These are phyloP conservation scores for Oehlia diaphana DNA, from an alignment of 192 early-diverging fungal species.

Conservation along the genomic window DNA sequence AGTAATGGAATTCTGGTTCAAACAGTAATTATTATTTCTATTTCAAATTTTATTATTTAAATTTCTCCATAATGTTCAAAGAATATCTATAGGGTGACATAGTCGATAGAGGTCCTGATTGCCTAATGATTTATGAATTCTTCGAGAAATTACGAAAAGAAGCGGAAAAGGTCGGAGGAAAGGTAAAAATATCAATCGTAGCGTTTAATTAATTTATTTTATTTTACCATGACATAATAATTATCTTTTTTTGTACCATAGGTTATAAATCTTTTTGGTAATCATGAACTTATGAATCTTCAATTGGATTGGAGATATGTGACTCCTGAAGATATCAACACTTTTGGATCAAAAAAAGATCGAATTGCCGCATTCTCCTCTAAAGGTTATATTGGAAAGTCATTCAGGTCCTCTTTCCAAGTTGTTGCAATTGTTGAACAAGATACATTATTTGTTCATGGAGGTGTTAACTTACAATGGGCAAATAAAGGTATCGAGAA, in stretches of 20 bases:
- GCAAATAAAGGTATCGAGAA: background rate
- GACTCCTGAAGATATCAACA: constrained; percentile 33
- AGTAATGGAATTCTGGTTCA: constrained; percentile 60
- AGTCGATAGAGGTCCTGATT: constrained; percentile 73
- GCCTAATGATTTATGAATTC: constrained; percentile 65
- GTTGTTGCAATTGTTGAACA: background rate
- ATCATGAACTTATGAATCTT: constrained; percentile 44
- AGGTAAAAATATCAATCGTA: constrained; percentile 32
- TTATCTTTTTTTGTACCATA: background rate
- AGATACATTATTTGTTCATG: constrained; percentile 18
- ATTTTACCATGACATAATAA: too few relatives aligned
- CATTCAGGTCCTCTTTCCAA: background rate
- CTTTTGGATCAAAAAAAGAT: constrained; percentile 34
- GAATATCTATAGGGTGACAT: constrained; percentile 60
- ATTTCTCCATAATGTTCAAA: background rate
- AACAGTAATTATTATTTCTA: constrained; percentile 42
- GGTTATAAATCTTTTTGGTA: constrained; percentile 12
- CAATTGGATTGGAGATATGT: constrained; percentile 35
- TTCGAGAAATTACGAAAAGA: constrained; percentile 58
- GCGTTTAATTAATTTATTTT: background rate
- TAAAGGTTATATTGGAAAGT: background rate
- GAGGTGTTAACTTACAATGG: background rate
- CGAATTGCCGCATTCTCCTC: constrained; percentile 8
- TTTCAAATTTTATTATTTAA: background rate
- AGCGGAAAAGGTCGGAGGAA: constrained; percentile 50